phyloP scores from a whole-genome alignment of 2,329 filamentous ascomycete species.

The Colletotrichum brevisporum region DNA sequence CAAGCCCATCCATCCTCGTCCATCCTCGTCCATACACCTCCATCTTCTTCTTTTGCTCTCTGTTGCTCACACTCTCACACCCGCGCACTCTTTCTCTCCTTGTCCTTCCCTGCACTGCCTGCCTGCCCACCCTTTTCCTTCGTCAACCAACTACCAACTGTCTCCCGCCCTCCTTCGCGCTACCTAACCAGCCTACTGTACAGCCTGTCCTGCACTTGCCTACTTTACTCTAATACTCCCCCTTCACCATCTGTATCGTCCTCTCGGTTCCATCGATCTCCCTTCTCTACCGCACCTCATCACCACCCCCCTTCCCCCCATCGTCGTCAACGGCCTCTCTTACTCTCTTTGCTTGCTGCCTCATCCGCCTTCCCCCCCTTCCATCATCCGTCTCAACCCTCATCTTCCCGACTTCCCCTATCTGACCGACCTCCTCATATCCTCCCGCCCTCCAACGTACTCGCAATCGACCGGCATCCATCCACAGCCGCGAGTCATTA shows the following conservation, averaged over 20 bases:
- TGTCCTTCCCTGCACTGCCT: conserved; percentile 49
- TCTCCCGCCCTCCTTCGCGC: conserved; percentile 30
- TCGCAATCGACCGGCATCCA: conserved; percentile 20
- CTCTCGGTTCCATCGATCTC: conserved; percentile 9
- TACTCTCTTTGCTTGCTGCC: conserved; percentile 40
- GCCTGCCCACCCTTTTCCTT: conserved; percentile 44
- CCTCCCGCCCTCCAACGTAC: conserved; percentile 4
- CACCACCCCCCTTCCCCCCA: conserved; percentile 20
- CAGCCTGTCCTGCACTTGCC: conserved; percentile 32
- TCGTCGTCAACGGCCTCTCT: conserved; percentile 39
- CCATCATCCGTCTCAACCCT: conserved; percentile 35
- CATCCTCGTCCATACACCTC: conserved; percentile 42
- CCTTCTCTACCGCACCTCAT: conserved; percentile 27
- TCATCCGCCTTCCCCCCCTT: conserved; percentile 39
- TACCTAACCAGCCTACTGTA: conserved; percentile 13
- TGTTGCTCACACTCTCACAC: conserved; percentile 41
- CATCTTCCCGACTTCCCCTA: conserved; percentile 21
- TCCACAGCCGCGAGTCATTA: conserved; percentile 30
- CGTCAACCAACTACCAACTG: conserved; percentile 41
- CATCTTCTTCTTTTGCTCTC: conserved; percentile 47
- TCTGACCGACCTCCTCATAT: conserved; percentile 14
- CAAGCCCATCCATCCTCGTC: conserved; percentile 34
- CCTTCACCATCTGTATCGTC: conserved; percentile 26
- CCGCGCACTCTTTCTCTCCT: conserved; percentile 48
- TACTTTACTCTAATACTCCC: conserved; percentile 44